Evolutionary conservation across 257 asterid genomes (phyloP), one percentile per base, ranked within the genome.

Genomic region (Salvia rosmarinus): DNA sequence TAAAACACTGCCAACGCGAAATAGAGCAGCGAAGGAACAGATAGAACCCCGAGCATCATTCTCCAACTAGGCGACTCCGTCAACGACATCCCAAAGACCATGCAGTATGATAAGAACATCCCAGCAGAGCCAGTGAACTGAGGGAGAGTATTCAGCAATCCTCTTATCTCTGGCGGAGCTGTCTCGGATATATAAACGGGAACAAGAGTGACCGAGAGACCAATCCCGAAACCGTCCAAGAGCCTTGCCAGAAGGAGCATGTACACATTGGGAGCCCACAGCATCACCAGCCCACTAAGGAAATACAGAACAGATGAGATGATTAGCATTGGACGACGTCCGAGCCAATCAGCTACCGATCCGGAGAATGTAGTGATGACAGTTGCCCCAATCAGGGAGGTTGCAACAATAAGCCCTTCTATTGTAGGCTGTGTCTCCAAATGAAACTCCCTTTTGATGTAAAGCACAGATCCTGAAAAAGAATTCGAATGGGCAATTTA

Each of bases 171-270:
- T 8, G 99, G 89, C 4, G 99, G 98, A 8, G 99, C 92, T 1
- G 98, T 95, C 88, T 95, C 99, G 1, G 98, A 94, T 64, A 94
- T 94, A 54, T 91, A 94, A 11, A 91, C 92, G 1, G 97, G 99
- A 66, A 94, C 90, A 21, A 91, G 95, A 12, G 99, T 94, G 46
- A 91, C 97, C 1, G 97, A 90, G 0, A 91, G 96, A 13, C 99
- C 99, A 1, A 91, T 83, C 8, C 96, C 99, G 30, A 94, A 94
- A 43, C 99, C 99, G 73, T 91, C 97, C 85, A 94, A 64, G 9
- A 91, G 91, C 81, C 99, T 86, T 43, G 95, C 99, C 25, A 94
- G 25, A 70, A 95, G 93, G 71, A 95, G 92, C 6, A 84, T 75
- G 34, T 91, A 84, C 42, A 91, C 90, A 64, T 87, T 95, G 30